Base-by-base conservation (phyloP, 2,329 filamentous ascomycete species). In the Neoscytalidium dimidiatum region DNA sequence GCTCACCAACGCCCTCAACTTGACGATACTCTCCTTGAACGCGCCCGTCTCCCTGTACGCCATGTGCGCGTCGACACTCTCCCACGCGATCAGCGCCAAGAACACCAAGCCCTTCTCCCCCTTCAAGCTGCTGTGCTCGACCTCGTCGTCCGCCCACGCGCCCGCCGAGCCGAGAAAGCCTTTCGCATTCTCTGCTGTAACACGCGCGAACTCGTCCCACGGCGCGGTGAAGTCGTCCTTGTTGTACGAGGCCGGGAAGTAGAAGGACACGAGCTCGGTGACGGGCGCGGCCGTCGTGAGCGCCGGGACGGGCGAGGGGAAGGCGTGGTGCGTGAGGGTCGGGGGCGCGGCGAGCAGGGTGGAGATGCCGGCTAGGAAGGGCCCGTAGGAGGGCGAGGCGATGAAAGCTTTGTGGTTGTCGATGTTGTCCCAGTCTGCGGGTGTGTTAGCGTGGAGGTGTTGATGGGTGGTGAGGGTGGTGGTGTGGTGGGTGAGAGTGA, bases 71-170 rank as follows among this genome's bases (percentile, higher is more conserved):
- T 84, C 81, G 21, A 83, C 75, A 68, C 76, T 82, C 58, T 80
- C 73, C 85, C 85, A 87, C 4, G 84, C 85, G 62, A 85, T 74
- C 19, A 77, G 75, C n/a, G 79, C 65, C 3, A 82, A 69, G 68
- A 79, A 79, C 64, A 80, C 71, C 63, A 78, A 77, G 11, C 79
- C 82, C 68, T 79, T 72, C 69, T 28, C 53, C 0, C 7, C 62
- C 28, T 48, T 41, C 65, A 49, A 66, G 62, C 65, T 69, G 51
- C 28, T 66, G 5, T 64, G 62, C 51, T 69, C 67, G 7, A 64
- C 41, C 23, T 57, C 51, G 8, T 49, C 49, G 60, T 79, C 77
- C 67, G 72, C 69, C 80, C 82, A 73, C 64, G 76, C 70, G 43
- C 70, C 73, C 69, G 74, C 64, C 61, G 70, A 8, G 56, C 75